phyloP scores from a whole-genome alignment of 2,329 filamentous ascomycete genomes.

The Ceratocystis ficicola region DNA sequence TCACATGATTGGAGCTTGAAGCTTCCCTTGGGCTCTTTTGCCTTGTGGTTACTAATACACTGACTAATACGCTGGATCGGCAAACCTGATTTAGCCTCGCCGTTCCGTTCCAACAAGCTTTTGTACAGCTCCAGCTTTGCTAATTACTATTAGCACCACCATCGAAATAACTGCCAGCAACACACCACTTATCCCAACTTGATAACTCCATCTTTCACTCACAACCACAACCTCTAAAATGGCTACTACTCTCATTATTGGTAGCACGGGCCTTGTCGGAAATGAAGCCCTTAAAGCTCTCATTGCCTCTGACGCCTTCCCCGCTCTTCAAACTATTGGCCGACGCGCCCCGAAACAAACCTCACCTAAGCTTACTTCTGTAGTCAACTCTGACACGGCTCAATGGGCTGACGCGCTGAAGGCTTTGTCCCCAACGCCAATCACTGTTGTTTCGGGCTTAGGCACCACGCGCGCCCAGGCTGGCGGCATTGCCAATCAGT shows the following conservation, averaged over 20 bases:
- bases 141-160: too few relatives aligned
- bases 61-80: too few relatives aligned
- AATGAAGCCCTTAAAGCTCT: conserved; percentile 60
- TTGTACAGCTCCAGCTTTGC: too few relatives aligned
- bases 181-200: neutral
- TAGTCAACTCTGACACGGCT: conserved; percentile 53
- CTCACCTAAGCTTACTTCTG: conserved; percentile 47
- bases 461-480: conserved; percentile 68
- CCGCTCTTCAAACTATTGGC: conserved; percentile 50
- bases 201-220: neutral
- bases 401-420: conserved; percentile 55
- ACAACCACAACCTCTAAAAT: conserved; percentile 27
- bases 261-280: conserved; percentile 58
- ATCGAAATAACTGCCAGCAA: neutral
- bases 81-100: too few relatives aligned
- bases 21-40: neutral
- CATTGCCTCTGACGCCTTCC: conserved; percentile 40
- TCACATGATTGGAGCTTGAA: neutral
- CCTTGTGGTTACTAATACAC: too few relatives aligned
- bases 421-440: conserved; percentile 42
- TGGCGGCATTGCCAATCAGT: conserved; percentile 65
- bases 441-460: conserved; percentile 62
- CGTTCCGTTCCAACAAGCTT: too few relatives aligned
- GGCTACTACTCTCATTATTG: conserved; percentile 44
- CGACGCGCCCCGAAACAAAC: conserved; percentile 48